Percentiles rank a stretch among this genome's conserved stretches.
phyloP scores from a whole-genome alignment of 2,329 filamentous ascomycete species.

The Dactylella cylindrospora region DNA sequence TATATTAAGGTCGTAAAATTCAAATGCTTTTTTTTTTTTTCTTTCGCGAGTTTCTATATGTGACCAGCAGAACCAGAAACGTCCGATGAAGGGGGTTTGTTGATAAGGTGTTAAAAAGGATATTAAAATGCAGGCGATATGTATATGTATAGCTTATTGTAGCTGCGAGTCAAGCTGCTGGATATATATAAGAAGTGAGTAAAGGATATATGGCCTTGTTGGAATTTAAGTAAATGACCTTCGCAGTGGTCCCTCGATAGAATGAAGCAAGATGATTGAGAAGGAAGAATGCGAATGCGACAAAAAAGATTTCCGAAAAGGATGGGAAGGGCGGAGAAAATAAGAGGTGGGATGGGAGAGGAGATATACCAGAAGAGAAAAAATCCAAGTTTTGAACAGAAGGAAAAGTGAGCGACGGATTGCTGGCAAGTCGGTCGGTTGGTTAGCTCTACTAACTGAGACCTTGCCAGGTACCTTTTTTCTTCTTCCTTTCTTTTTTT shows the following conservation, averaged over 20 bases:
- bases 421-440: constrained; percentile 43
- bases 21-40: constrained; percentile 31
- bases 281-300: constrained; percentile 12
- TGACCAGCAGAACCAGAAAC: constrained; percentile 34
- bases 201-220: constrained; percentile 15
- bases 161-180: too few species aligned
- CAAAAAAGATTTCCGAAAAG: constrained; percentile 30
- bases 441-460: too few species aligned
- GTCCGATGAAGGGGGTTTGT: constrained; percentile 17
- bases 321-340: constrained; percentile 34
- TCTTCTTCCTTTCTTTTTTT: neutral
- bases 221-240: constrained; percentile 8
- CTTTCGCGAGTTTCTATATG: constrained; percentile 23
- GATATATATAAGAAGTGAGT: neutral
- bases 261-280: too few species aligned
- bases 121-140: constrained; percentile 8
- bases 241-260: too few species aligned
- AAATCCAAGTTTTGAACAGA: neutral
- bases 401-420: constrained; percentile 27
- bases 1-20: constrained; percentile 4
- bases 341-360: constrained; percentile 37
- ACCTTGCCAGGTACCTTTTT: too few species aligned
- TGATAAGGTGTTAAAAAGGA: constrained; percentile 5
- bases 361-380: constrained; percentile 35
- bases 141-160: constrained; percentile 14